Base-by-base conservation (phyloP, 768 basidiomycete species). In the Boletus rex-veris region DNA sequence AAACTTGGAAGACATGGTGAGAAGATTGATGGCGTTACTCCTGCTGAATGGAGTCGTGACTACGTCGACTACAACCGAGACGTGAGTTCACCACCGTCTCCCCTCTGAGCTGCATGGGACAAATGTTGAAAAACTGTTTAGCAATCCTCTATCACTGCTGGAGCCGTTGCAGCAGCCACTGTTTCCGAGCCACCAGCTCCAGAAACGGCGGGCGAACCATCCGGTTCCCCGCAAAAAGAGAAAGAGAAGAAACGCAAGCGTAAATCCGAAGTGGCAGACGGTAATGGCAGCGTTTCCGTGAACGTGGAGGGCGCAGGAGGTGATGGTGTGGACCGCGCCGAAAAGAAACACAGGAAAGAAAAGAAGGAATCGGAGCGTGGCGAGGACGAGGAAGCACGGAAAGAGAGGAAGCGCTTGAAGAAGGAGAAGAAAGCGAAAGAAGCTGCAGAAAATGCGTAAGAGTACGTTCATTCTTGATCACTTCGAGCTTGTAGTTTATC, bases 1-100 rank as follows among this genome's bases (percentile, higher is more conserved):
- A 91, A 93, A 71, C 84, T 99, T 47, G 90, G 94, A 64, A 98
- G 92, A 74, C 89, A 93, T 69, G 97, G 97, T 19, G 87, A 96
- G 71, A 87, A 88, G 64, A 81, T 91, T 47, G 84, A 89, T 2
- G 88, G 90, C 39, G 82, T 86, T 42, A 99, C 97, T 0, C 97
- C 97, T 18, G 75, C 84, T 14, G 85, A 89, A 48, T 98, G 97
- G 97, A 90, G 81, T 64, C 81, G 85, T 55, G 91, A 92, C 65
- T 98, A 99, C 69, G 82, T 96, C 49, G 97, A 99, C 70, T 98
- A 96, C 72, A 86, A 80, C 58, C 85, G 88, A 43, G 88, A 88
- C 49, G 80, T 78, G 46, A 56, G 57, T 75, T 58, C 62, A 59
- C 18, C 24, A 19, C 12, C 15, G 14, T 39, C n/a, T 3, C 44